Conservation (phyloP, 2,329 filamentous ascomycete genomes). For the Aspergillus floridensis region DNA sequence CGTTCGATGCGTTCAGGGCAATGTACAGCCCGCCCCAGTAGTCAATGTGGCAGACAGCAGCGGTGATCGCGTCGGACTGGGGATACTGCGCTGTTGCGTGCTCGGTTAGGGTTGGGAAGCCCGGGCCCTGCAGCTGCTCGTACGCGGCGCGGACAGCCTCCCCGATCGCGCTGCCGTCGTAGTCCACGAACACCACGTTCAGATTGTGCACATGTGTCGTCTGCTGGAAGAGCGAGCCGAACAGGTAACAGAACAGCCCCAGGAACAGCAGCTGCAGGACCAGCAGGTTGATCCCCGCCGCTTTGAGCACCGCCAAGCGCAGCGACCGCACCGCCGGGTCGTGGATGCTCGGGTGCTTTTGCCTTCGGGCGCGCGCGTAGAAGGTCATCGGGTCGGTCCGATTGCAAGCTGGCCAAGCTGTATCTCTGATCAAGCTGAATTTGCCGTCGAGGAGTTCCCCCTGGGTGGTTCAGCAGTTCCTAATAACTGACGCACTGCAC, state of each 20-base stretch:
- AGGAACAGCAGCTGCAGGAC: conserved; percentile 40
- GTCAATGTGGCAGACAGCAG: conserved; percentile 33
- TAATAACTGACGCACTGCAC: not conserved
- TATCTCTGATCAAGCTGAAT: not conserved
- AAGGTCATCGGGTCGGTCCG: not conserved
- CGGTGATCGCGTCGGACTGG: conserved; percentile 17
- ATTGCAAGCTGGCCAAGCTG: not conserved
- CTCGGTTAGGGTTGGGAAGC: conserved; percentile 34
- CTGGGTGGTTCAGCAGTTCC: not conserved
- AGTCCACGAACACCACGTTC: conserved; percentile 39
- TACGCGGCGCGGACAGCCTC: conserved; percentile 34
- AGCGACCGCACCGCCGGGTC: conserved; percentile 7
- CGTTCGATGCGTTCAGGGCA: conserved; percentile 36
- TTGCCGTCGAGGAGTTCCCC: not conserved
- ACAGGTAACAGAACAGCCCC: conserved; percentile 36
- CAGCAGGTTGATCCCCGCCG: conserved; percentile 28
- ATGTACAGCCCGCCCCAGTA: conserved; percentile 39
- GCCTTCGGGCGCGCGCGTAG: conserved; percentile 2
- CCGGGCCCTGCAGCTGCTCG: conserved; percentile 22
- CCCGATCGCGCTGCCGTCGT: conserved; percentile 38
- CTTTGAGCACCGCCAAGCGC: conserved; percentile 16
- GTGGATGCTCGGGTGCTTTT: conserved; percentile 4
- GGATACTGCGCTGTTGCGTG: conserved; percentile 19
- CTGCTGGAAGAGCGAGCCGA: conserved; percentile 39
- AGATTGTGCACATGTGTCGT: conserved; percentile 33